These are phyloP conservation scores for Neospermospora avenae DNA, from an alignment of 2,329 filamentous ascomycete genomes.

Conservation along the genomic window DNA sequence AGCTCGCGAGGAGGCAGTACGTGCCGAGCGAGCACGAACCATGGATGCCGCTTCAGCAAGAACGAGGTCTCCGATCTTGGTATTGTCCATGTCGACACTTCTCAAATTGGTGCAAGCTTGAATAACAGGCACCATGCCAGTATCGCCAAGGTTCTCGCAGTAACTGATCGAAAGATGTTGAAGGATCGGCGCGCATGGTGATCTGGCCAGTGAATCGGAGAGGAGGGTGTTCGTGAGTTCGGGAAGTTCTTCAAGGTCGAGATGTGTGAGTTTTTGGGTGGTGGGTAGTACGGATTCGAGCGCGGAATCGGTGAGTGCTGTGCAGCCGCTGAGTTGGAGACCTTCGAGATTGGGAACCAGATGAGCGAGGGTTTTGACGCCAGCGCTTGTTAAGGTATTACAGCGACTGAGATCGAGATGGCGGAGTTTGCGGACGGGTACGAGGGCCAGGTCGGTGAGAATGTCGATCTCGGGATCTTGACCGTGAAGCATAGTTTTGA, in stretches of 20 bases:
- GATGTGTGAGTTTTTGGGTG: slow-evolving; percentile 72
- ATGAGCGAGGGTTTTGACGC: slow-evolving; percentile 68
- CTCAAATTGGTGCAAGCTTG: slow-evolving; percentile 68
- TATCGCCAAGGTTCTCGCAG: slow-evolving; percentile 81
- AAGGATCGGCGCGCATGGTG: slow-evolving; percentile 68
- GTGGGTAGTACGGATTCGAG: slow-evolving; percentile 71
- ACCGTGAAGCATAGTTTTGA: slow-evolving; percentile 74
- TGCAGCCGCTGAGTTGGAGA: slow-evolving; percentile 76
- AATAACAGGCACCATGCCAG: slow-evolving; percentile 78
- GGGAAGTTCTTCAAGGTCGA: slow-evolving; percentile 85
- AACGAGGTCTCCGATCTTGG: slow-evolving; percentile 80
- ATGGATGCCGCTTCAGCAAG: slow-evolving; percentile 82
- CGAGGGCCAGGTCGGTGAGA: slow-evolving; percentile 71
- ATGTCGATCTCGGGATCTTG: slow-evolving; percentile 74
- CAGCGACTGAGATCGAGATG: slow-evolving; percentile 86
- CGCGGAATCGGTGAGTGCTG: slow-evolving; percentile 68
- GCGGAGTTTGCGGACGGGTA: slow-evolving; percentile 73
- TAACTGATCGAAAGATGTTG: slow-evolving; percentile 85
- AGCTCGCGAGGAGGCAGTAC: slow-evolving; percentile 29
- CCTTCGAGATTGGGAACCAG: slow-evolving; percentile 78
- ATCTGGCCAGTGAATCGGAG: slow-evolving; percentile 67
- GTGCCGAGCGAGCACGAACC: slow-evolving; percentile 59
- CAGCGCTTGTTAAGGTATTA: slow-evolving; percentile 65
- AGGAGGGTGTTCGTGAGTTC: slow-evolving; percentile 73
- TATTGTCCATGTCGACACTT: slow-evolving; percentile 88